Evolutionary conservation across 2,329 filamentous ascomycete species (phyloP).

Genomic region (Colletotrichum tamarilloi): DNA sequence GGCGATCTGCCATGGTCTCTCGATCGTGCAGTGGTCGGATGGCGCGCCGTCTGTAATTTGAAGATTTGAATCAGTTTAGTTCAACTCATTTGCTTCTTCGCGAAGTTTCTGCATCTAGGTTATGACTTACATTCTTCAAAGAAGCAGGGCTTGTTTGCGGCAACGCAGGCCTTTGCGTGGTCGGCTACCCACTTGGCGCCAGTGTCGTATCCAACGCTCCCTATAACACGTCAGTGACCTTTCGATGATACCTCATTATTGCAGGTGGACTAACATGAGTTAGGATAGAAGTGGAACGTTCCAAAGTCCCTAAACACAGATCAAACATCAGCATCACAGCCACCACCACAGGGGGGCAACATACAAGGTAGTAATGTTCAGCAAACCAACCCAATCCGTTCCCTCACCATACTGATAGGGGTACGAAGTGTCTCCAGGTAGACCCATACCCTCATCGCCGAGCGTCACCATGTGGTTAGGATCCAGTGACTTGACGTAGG

Average conservation of each 20-base stretch:
- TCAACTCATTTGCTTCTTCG: fast-evolving
- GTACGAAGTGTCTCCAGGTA: conserved; percentile 62
- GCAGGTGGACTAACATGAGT: conserved; percentile 40
- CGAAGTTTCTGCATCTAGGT: too few species aligned
- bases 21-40: conserved; percentile 48
- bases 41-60: conserved; percentile 39
- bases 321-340: background rate
- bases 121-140: conserved; percentile 47
- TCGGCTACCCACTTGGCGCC: conserved; percentile 39
- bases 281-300: conserved; percentile 46
- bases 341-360: background rate
- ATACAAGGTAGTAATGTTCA: conserved; percentile 60
- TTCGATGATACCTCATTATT: conserved; percentile 26
- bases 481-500: conserved; percentile 74
- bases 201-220: conserved; percentile 27
- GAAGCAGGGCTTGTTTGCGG: conserved; percentile 44
- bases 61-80: background rate
- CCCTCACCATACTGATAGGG: conserved; percentile 63
- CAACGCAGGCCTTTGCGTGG: conserved; percentile 42
- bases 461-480: conserved; percentile 71
- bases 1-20: conserved; percentile 58
- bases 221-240: conserved; percentile 21
- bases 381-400: conserved; percentile 60
- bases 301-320: conserved; percentile 52
- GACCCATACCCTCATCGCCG: conserved; percentile 66